phyloP scores from a whole-genome alignment of 2,329 filamentous ascomycete species.

The Diaporthe humulicola region DNA sequence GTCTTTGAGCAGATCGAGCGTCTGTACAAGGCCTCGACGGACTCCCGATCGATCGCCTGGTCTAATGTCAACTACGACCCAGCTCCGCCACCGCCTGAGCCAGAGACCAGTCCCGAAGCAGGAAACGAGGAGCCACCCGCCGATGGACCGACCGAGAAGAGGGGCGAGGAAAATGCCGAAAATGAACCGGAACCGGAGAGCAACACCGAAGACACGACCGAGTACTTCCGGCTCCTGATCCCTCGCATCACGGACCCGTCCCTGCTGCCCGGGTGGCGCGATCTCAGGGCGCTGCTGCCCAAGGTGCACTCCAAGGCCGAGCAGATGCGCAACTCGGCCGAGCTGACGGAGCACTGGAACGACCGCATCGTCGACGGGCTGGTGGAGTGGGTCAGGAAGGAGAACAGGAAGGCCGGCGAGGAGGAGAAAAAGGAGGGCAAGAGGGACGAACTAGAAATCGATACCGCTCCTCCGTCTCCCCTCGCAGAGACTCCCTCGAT shows the following conservation, averaged over 20 bases:
- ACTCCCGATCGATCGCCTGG: conserved; percentile 58
- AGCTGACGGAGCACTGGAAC: conserved; percentile 66
- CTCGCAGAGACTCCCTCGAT: background rate
- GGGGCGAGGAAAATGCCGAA: conserved; percentile 11
- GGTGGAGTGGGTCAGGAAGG: conserved; percentile 57
- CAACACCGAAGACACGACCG: conserved; percentile 31
- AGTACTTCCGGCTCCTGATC: conserved; percentile 63
- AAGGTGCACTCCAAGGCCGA: conserved; percentile 62
- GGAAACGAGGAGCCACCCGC: conserved; percentile 40
- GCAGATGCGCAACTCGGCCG: conserved; percentile 67
- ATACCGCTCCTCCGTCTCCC: background rate
- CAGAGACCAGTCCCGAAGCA: conserved; percentile 43
- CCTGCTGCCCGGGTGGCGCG: conserved; percentile 65
- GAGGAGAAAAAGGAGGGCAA: conserved; percentile 19
- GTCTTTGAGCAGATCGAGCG: conserved; percentile 62
- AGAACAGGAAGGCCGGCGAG: conserved; percentile 41
- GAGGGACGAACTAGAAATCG: conserved; percentile 19
- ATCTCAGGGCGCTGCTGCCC: conserved; percentile 56
- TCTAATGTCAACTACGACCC: conserved; percentile 57
- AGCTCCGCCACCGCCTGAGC: conserved; percentile 42
- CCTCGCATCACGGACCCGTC: conserved; percentile 67
- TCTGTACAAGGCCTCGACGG: conserved; percentile 59
- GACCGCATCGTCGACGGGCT: conserved; percentile 54
- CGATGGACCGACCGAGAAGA: conserved; percentile 22
- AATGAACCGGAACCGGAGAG: background rate